Conservation (phyloP, 352 stramenopile genomes). For the Phytophthora constricta region DNA sequence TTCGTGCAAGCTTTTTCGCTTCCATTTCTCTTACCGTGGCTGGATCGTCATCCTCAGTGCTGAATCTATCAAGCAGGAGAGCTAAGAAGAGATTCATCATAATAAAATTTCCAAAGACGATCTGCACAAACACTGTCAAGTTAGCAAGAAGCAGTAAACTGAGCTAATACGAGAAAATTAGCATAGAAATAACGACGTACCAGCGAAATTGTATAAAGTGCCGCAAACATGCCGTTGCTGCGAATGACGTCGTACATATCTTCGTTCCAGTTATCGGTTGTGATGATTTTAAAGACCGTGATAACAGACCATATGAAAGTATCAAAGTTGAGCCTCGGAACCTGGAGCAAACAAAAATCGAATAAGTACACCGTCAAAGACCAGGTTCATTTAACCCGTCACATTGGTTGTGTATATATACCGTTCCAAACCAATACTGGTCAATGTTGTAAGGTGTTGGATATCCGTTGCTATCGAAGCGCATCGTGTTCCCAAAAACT, state of each 20-base stretch:
- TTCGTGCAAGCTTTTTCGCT: slow-evolving; percentile 52
- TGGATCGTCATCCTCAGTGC: slow-evolving; percentile 67
- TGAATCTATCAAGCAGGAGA: slow-evolving; percentile 93
- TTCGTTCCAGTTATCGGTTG: slow-evolving; percentile 94
- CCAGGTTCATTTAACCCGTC: too few relatives aligned
- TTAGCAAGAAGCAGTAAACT: background rate
- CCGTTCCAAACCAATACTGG: slow-evolving; percentile 67
- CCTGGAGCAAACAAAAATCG: slow-evolving; percentile 24
- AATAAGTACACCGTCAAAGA: slow-evolving; percentile 3
- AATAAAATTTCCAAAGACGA: slow-evolving; percentile 92
- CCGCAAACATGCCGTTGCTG: slow-evolving; percentile 64
- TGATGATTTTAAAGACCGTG: slow-evolving; percentile 94
- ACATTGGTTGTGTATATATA: slow-evolving; percentile 20
- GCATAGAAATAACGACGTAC: slow-evolving; percentile 41
- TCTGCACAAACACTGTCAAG: slow-evolving; percentile 25
- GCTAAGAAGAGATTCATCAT: slow-evolving; percentile 96
- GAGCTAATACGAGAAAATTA: too few relatives aligned
- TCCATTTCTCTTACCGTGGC: slow-evolving; percentile 58
- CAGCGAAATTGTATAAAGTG: slow-evolving; percentile 90
- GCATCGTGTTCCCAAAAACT: slow-evolving; percentile 96
- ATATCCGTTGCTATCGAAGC: slow-evolving; percentile 89
- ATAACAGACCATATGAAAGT: slow-evolving; percentile 78
- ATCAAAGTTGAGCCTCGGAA: slow-evolving; percentile 90
- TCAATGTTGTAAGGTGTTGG: slow-evolving; percentile 48
- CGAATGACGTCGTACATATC: slow-evolving; percentile 95